These are phyloP conservation scores for Dendrobium nobile DNA, from an alignment of 106 monocot species.

Conservation along the genomic window DNA sequence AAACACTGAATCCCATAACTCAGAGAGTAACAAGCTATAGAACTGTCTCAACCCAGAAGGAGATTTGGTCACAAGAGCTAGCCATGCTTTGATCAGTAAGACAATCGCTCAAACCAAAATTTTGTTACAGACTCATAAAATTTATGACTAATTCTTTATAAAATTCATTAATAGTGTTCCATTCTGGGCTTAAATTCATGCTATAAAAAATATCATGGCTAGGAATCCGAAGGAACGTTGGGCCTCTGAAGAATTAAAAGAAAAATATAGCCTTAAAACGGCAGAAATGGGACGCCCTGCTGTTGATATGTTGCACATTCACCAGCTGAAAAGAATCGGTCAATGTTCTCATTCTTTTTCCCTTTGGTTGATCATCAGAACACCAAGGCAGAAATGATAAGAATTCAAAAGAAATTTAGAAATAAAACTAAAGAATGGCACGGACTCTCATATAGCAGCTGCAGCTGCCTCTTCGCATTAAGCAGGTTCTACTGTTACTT, in stretches of 20 bases:
- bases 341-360: background rate
- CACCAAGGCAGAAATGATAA: background rate
- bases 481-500: constrained; percentile 18
- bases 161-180: too few species aligned
- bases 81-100: too few species aligned
- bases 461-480: background rate
- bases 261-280: background rate
- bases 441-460: background rate
- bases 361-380: background rate
- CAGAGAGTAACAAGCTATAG: too few species aligned
- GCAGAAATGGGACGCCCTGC: background rate
- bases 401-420: background rate
- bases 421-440: background rate
- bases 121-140: too few species aligned
- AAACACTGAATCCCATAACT: too few species aligned
- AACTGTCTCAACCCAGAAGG: too few species aligned
- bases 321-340: background rate
- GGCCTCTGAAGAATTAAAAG: background rate
- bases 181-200: background rate
- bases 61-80: too few species aligned
- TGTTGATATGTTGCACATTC: background rate
- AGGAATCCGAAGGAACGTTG: background rate
- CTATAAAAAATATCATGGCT: background rate
- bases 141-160: too few species aligned
- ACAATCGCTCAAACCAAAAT: too few species aligned